These are phyloP conservation scores for Orbilia oligospora DNA, from an alignment of 2,329 filamentous ascomycete species.

Conservation along the genomic window DNA sequence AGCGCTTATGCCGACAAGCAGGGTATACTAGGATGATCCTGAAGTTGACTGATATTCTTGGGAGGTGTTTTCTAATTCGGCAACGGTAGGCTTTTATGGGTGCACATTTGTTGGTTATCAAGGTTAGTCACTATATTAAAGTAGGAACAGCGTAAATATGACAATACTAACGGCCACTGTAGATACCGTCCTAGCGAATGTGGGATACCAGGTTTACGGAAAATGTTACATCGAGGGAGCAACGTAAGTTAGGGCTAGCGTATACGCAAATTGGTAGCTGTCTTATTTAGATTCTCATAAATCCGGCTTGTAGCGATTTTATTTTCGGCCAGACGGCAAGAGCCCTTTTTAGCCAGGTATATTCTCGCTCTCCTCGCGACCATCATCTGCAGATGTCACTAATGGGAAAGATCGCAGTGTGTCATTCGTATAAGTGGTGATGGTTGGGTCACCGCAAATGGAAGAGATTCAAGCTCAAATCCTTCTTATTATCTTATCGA, in stretches of 20 bases:
- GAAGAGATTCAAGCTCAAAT: conserved; percentile 67
- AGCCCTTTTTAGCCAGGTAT: conserved; percentile 71
- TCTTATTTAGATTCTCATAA: neutral
- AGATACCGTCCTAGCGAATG: conserved; percentile 71
- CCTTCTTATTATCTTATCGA: conserved; percentile 73
- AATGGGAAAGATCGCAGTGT: conserved; percentile 15
- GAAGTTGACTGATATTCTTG: neutral
- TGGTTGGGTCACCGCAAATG: conserved; percentile 70
- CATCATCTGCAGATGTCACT: no score
- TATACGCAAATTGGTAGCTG: no score
- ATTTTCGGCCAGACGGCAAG: conserved; percentile 72
- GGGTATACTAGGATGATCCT: conserved; percentile 64
- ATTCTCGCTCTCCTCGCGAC: neutral
- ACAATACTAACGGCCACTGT: conserved; percentile 29
- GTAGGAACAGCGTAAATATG: conserved; percentile 4
- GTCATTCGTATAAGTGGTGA: conserved; percentile 69
- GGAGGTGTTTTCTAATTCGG: neutral
- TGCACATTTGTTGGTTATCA: conserved; percentile 73
- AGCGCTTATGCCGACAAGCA: conserved; percentile 71
- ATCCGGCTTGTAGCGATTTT: conserved; percentile 68
- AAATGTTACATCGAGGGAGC: conserved; percentile 73
- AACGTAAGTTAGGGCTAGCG: conserved; percentile 64
- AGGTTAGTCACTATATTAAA: conserved; percentile 1
- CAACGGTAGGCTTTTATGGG: conserved; percentile 70
- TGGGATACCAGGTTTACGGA: conserved; percentile 73